phyloP scores from a whole-genome alignment of 2,329 filamentous ascomycete genomes.

The Fusarium protoensiforme region DNA sequence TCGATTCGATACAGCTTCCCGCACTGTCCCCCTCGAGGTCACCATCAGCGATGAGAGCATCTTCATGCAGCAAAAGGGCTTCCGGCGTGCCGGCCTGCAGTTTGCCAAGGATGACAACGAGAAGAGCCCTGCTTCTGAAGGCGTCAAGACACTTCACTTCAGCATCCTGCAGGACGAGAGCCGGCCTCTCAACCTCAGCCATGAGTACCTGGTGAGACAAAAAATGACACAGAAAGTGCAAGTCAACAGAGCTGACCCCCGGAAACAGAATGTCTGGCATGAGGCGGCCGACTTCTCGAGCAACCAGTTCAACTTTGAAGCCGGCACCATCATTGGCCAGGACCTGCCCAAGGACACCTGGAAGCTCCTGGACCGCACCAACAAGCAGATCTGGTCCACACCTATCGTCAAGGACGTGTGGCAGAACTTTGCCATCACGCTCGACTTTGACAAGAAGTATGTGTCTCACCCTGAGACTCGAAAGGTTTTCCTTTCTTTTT shows the following conservation, averaged over 20 bases:
- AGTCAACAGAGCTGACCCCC: background rate
- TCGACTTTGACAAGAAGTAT: slow-evolving; percentile 68
- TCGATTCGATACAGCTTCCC: slow-evolving; percentile 49
- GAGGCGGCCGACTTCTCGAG: slow-evolving; percentile 59
- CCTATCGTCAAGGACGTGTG: slow-evolving; percentile 62
- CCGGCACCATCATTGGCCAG: slow-evolving; percentile 61
- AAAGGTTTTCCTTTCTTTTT: background rate
- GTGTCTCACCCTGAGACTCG: slow-evolving; percentile 33
- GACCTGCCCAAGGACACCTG: slow-evolving; percentile 51
- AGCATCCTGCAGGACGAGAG: slow-evolving; percentile 63
- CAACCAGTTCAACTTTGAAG: slow-evolving; percentile 66
- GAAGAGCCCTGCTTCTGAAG: slow-evolving; percentile 62
- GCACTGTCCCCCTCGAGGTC: slow-evolving; percentile 61
- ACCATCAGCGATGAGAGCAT: slow-evolving; percentile 69
- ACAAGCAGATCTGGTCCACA: slow-evolving; percentile 61
- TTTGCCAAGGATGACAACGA: slow-evolving; percentile 49
- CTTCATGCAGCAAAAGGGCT: slow-evolving; percentile 69
- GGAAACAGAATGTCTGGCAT: slow-evolving; percentile 52
- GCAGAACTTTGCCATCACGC: slow-evolving; percentile 71
- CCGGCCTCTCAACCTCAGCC: slow-evolving; percentile 66
- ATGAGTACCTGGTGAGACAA: slow-evolving; percentile 66
- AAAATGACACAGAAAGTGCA: rapidly evolving
- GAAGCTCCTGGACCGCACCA: slow-evolving; percentile 60
- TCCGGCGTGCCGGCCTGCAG: slow-evolving; percentile 61
- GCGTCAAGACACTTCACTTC: slow-evolving; percentile 71